Conservation (phyloP, 2,329 filamentous ascomycete genomes). For the Aspergillus tubingensis region DNA sequence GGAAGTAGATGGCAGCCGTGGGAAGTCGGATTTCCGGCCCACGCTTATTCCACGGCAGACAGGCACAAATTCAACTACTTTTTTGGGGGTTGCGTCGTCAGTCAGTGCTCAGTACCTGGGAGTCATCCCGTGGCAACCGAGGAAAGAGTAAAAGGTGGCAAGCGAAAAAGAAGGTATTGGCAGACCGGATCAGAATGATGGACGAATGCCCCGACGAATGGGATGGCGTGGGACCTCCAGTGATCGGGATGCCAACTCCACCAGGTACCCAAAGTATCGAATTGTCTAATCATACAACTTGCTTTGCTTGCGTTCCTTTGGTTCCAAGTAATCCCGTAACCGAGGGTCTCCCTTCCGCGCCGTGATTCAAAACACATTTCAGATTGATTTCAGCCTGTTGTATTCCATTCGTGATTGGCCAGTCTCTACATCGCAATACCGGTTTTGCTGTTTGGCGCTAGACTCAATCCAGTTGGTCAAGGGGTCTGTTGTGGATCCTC, state of each 20-base stretch:
- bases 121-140: neutral
- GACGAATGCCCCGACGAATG: neutral
- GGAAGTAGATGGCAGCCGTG: neutral
- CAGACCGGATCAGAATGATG: neutral
- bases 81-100: neutral
- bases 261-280: neutral
- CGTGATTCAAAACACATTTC: neutral
- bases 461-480: neutral
- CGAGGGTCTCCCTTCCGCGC: neutral
- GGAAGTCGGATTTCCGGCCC: neutral
- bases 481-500: neutral
- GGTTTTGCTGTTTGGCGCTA: slow-evolving; percentile 2
- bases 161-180: neutral
- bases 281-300: neutral
- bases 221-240: neutral
- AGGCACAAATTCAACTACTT: neutral
- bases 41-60: neutral
- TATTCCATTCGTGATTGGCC: neutral
- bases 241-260: neutral
- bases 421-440: neutral
- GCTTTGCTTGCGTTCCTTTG: neutral
- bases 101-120: neutral
- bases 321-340: neutral
- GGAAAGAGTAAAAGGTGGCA: neutral
- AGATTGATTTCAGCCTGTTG: neutral